Percentiles rank a stretch among this genome's conserved stretches.
Evolutionary conservation across 805 yeast genomes (phyloP).

Genomic region (Pichia deserticola): DNA sequence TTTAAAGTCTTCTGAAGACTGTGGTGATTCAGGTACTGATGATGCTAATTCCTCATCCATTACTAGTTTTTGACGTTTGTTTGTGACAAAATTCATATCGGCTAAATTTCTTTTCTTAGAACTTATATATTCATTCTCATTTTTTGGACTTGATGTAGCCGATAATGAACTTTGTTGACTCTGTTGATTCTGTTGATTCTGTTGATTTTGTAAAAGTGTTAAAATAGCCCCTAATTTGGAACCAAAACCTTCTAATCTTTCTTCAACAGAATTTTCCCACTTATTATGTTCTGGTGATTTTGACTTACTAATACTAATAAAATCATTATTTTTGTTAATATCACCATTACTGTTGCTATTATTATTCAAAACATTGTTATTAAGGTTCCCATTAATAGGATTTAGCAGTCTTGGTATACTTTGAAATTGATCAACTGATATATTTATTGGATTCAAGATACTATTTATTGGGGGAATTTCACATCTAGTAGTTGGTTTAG

Average conservation of each 20-base stretch:
- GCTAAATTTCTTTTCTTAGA: not conserved
- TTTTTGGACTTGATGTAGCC: no score
- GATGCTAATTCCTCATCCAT: not conserved
- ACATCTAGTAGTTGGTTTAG: not conserved
- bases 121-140: no score
- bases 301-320: no score
- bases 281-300: not conserved
- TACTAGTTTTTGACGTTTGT: not conserved
- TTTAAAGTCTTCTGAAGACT: not conserved
- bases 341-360: no score
- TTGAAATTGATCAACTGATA: not conserved
- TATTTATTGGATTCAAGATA: slow-evolving; percentile 1
- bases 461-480: not conserved
- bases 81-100: not conserved
- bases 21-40: not conserved
- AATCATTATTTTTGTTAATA: no score
- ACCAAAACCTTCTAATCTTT: slow-evolving; percentile 33
- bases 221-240: slow-evolving; percentile 33
- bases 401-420: not conserved
- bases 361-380: no score
- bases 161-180: no score
- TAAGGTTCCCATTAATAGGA: not conserved
- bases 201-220: slow-evolving; percentile 26
- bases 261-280: slow-evolving; percentile 34
- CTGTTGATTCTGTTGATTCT: not conserved